Conservation (phyloP, 331 rosid genomes). For the Spiraea crenata region DNA sequence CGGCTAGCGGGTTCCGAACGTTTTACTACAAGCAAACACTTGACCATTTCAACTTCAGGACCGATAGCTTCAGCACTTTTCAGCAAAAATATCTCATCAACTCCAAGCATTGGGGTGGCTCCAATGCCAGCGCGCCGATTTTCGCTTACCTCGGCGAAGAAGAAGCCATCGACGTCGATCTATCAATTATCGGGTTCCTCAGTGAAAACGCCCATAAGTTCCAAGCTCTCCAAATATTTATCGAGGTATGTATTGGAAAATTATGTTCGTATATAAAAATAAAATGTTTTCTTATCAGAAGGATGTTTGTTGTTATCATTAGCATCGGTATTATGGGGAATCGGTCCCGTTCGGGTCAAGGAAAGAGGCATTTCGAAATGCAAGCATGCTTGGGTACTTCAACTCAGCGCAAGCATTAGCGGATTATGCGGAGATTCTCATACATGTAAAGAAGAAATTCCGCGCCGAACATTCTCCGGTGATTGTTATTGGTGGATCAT, state of each 20-base stretch:
- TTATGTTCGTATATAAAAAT: background rate
- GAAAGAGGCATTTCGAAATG: conserved; percentile 59
- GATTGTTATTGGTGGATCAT: conserved; percentile 78
- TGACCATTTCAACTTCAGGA: conserved; percentile 70
- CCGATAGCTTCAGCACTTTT: conserved; percentile 54
- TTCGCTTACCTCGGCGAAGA: conserved; percentile 71
- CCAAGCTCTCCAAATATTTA: conserved; percentile 59
- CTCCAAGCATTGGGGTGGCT: conserved; percentile 64
- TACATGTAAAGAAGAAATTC: conserved; percentile 47
- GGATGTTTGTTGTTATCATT: background rate
- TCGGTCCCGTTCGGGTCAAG: conserved; percentile 76
- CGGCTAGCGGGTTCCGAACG: conserved; percentile 28
- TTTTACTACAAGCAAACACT: conserved; percentile 53
- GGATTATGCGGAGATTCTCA: conserved; percentile 64
- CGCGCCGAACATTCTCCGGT: conserved; percentile 51
- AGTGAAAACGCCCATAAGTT: conserved; percentile 57
- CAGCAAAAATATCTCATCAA: conserved; percentile 60
- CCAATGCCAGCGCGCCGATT: conserved; percentile 55
- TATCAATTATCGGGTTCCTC: conserved; percentile 36
- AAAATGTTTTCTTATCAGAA: background rate
- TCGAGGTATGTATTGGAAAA: conserved; percentile 44
- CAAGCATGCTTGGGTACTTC: conserved; percentile 67
- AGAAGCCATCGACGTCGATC: conserved; percentile 39
- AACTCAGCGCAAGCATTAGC: conserved; percentile 77
- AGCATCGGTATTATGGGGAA: conserved; percentile 77